Evolutionary conservation across 495 filamentous ascomycete genomes (phyloP).

Genomic region (Hyaloscypha hepaticicola): DNA sequence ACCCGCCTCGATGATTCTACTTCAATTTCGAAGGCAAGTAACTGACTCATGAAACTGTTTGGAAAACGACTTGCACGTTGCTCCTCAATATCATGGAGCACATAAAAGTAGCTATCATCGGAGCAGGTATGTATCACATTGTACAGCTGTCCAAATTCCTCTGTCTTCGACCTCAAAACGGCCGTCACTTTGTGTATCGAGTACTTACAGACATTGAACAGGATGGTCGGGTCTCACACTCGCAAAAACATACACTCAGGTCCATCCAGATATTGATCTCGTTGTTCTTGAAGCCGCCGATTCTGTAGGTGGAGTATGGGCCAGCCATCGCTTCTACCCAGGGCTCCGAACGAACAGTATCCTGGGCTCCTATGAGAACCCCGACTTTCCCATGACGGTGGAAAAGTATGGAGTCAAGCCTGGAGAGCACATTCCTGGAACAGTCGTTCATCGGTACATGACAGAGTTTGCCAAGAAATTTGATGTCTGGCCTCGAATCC

Average conservation of each 20-base stretch:
- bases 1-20: background rate
- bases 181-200: background rate
- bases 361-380: slow-evolving; percentile 65
- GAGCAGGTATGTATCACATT: background rate
- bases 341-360: slow-evolving; percentile 61
- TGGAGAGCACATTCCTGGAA: slow-evolving; percentile 67
- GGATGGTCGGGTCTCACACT: slow-evolving; percentile 61
- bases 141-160: too few relatives aligned
- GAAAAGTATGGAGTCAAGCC: slow-evolving; percentile 56
- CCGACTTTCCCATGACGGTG: slow-evolving; percentile 69
- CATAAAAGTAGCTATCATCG: background rate
- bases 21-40: background rate
- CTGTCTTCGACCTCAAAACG: background rate
- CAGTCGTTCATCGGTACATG: slow-evolving; percentile 65
- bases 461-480: slow-evolving; percentile 60
- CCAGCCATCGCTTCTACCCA: slow-evolving; percentile 60
- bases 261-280: slow-evolving; percentile 50
- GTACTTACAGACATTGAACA: slow-evolving; percentile 20
- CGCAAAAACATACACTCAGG: slow-evolving; percentile 58
- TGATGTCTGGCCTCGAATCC: slow-evolving; percentile 52
- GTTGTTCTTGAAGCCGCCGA: slow-evolving; percentile 53
- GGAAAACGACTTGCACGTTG: background rate
- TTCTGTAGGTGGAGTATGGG: slow-evolving; percentile 72
- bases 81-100: background rate
- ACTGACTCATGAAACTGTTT: background rate